A percentile compares a stretch with the other conserved stretches of the same genome.
These are phyloP conservation scores for Gracilaria caudata DNA, from an alignment of 23 red algal genomes.

Conservation along the genomic window DNA sequence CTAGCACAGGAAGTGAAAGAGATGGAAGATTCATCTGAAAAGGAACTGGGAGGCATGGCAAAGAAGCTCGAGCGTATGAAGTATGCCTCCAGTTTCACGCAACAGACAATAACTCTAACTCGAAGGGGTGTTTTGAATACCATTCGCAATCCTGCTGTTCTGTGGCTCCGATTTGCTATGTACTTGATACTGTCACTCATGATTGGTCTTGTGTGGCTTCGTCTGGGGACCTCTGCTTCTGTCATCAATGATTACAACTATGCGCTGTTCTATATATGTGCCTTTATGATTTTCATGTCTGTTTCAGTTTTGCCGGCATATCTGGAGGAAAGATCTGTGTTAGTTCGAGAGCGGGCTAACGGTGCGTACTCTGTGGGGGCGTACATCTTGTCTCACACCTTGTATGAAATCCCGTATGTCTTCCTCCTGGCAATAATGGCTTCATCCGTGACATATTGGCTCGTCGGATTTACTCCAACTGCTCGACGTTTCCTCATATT, in stretches of 20 bases:
- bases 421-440: conserved; percentile 78
- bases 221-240: conserved; percentile 41
- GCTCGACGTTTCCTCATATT: conserved; percentile 80
- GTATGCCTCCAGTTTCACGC: conserved; percentile 25
- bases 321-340: conserved; percentile 80
- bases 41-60: not conserved
- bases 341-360: conserved; percentile 84
- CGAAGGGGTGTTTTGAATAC: conserved; percentile 70
- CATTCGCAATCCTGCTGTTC: conserved; percentile 82
- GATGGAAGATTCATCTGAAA: conserved; percentile 11
- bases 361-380: conserved; percentile 75
- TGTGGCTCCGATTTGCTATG: conserved; percentile 88
- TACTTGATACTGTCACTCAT: conserved; percentile 80
- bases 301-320: conserved; percentile 80
- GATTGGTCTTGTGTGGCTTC: conserved; percentile 89
- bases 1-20: conserved; percentile 33
- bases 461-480: conserved; percentile 69
- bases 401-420: conserved; percentile 73
- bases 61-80: conserved; percentile 30
- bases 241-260: conserved; percentile 65
- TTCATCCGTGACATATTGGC: conserved; percentile 78
- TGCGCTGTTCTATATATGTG: conserved; percentile 75
- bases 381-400: conserved; percentile 63
- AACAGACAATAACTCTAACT: conserved; percentile 68
- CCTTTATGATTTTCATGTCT: conserved; percentile 89